Evolutionary conservation across 192 early-diverging fungal species (phyloP), one percentile per base, ranked within the genome.

Genomic region (Backusella morwellensis): DNA sequence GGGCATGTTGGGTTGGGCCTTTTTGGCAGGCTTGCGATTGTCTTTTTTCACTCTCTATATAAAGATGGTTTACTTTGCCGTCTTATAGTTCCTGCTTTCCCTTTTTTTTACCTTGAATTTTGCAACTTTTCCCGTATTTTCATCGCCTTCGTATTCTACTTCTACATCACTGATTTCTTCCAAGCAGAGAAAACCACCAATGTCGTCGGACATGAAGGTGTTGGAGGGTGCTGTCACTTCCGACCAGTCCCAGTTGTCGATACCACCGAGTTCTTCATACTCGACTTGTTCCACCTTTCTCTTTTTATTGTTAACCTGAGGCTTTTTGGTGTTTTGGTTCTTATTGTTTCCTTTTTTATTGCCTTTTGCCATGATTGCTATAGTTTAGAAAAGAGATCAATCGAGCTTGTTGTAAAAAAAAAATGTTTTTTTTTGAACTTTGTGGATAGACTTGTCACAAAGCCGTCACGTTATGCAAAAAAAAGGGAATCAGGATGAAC

Each of bases 161-260:
- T 95, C 93, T 11, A 97, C 91, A 68, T 89, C 93, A 36, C 94
- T 92, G 32, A 97, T 80, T 72, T 98, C 97, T 80, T 98, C 95
- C 44, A 98, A 85, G 63, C 91, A 91, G 21, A 97, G 66, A 80
- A 98, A 94, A 3, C 95, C 97, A 17, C 92, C 92, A 66, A 89
- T 76, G 35, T 93, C 94, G 50, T 94, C 89, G 47, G 85, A 86
- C 68, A 87, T 85, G 9, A 87, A 70, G 56, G 88, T 85, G 66
- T 77, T 79, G 4, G 87, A 78, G 6, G 88, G 84, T 12, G 85
- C 59, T 2, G 76, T 23, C 2, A 93, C 88, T 19, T 86, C 78
- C 12, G 81, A 84, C 93, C 93, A 94, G 41, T 82, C 88, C 87
- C 89, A 88, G 4, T 78, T 78, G 36, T 88, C 82, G 4, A 85